phyloP scores from a whole-genome alignment of 1,284 basidiomycete species.

The Mycosarcoma maydis region DNA sequence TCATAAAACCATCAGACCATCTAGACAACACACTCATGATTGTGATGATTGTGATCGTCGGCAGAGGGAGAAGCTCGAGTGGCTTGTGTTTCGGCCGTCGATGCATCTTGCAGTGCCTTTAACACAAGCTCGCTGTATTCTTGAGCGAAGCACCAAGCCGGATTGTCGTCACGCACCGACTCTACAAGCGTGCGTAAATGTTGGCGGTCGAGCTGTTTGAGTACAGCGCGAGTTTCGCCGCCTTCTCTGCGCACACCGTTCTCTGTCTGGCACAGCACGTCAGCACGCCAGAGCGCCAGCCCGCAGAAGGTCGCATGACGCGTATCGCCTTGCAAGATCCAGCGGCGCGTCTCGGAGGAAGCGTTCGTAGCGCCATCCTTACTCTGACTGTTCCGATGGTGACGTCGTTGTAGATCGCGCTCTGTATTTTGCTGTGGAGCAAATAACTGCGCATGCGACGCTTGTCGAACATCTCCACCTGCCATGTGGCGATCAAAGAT shows the following conservation, averaged over 20 bases:
- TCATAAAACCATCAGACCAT: too few relatives aligned
- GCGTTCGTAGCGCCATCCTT: not conserved
- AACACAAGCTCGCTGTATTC: slow-evolving; percentile 28
- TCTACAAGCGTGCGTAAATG: slow-evolving; percentile 19
- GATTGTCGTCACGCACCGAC: slow-evolving; percentile 16
- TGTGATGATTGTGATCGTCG: too few relatives aligned
- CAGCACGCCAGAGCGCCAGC: slow-evolving; percentile 6
- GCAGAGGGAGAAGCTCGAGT: too few relatives aligned
- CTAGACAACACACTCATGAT: too few relatives aligned
- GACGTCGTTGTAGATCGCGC: slow-evolving; percentile 15
- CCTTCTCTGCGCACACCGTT: not conserved
- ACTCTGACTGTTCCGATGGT: not conserved
- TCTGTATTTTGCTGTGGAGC: slow-evolving; percentile 5
- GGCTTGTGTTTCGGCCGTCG: too few relatives aligned
- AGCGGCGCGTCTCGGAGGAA: slow-evolving; percentile 24
- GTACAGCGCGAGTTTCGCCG: not conserved
- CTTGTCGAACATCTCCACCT: slow-evolving; percentile 1
- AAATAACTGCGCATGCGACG: slow-evolving; percentile 5
- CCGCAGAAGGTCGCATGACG: slow-evolving; percentile 26
- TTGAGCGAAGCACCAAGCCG: slow-evolving; percentile 30
- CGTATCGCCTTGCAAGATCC: slow-evolving; percentile 33
- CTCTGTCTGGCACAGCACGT: not conserved
- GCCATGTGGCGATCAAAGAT: not conserved
- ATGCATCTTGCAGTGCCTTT: slow-evolving; percentile 10
- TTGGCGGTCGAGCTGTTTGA: not conserved